These are phyloP conservation scores for Madurella fahalii DNA, from an alignment of 2,329 filamentous ascomycete species.

Conservation along the genomic window DNA sequence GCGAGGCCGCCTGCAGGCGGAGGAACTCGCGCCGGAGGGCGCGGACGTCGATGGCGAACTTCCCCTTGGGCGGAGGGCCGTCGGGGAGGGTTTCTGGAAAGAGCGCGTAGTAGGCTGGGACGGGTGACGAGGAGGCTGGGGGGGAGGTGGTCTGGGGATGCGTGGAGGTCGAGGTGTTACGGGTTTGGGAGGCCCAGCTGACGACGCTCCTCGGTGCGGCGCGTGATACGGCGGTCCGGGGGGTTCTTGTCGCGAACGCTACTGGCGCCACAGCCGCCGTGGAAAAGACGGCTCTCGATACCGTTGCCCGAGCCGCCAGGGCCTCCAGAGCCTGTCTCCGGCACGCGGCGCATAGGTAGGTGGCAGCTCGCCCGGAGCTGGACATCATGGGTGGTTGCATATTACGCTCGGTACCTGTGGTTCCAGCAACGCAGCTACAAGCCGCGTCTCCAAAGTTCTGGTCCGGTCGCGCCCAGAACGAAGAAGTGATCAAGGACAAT, in stretches of 20 bases:
- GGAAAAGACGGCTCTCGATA: slow-evolving; percentile 2
- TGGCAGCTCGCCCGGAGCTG: slow-evolving; percentile 14
- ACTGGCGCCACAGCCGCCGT: not conserved
- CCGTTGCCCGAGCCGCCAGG: not conserved
- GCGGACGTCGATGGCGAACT: slow-evolving; percentile 69
- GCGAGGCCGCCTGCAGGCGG: slow-evolving; percentile 69
- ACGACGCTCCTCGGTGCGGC: not conserved
- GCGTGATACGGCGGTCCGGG: not conserved
- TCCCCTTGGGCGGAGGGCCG: slow-evolving; percentile 72
- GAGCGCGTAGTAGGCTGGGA: slow-evolving; percentile 65
- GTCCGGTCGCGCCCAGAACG: no score
- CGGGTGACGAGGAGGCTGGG: slow-evolving; percentile 1
- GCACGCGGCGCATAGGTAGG: slow-evolving; percentile 19
- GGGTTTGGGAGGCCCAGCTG: not conserved
- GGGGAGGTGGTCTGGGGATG: not conserved
- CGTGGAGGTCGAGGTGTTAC: slow-evolving; percentile 1
- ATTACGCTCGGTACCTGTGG: not conserved
- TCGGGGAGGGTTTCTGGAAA: slow-evolving; percentile 75
- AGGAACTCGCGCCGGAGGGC: slow-evolving; percentile 81
- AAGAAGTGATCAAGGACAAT: no score
- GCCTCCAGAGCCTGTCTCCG: slow-evolving; percentile 6
- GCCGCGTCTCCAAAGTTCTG: no score
- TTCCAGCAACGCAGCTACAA: not conserved
- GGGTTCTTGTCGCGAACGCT: not conserved
- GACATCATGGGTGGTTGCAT: slow-evolving; percentile 19